Evolutionary conservation across 1,284 basidiomycete species (phyloP).

Genomic region (Leccinum subrobustum): DNA sequence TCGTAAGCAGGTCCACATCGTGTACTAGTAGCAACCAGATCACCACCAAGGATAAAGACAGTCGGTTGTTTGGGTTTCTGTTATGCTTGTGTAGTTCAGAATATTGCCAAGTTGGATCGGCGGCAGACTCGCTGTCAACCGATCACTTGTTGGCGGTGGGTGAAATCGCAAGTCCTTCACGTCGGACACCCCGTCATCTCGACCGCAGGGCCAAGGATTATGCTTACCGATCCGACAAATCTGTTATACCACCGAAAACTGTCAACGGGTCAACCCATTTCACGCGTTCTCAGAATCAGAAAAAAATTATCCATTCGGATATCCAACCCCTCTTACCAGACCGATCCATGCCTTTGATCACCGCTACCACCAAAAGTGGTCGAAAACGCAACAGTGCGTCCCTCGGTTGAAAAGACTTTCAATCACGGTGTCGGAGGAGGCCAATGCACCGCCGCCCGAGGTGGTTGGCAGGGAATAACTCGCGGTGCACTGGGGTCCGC

Average conservation of each 20-base stretch:
- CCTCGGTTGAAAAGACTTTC: slow-evolving; percentile 23
- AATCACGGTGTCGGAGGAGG: slow-evolving; percentile 17
- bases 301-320: slow-evolving; percentile 21
- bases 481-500: slow-evolving; percentile 29
- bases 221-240: slow-evolving; percentile 17
- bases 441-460: background rate
- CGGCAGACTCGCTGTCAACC: background rate
- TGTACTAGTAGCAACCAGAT: background rate
- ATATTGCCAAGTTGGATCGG: background rate
- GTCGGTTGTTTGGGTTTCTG: too few species aligned
- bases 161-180: too few species aligned
- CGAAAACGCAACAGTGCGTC: slow-evolving; percentile 34
- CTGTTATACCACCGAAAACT: slow-evolving; percentile 11
- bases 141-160: background rate
- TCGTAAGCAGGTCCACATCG: background rate
- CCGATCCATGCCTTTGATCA: slow-evolving; percentile 11
- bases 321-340: slow-evolving; percentile 8
- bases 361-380: slow-evolving; percentile 22
- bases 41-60: background rate
- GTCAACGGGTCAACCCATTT: slow-evolving; percentile 16
- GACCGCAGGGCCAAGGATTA: slow-evolving; percentile 13
- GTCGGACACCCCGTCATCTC: too few species aligned
- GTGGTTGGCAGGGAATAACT: slow-evolving; percentile 15
- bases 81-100: background rate
- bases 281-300: slow-evolving; percentile 10